Evolutionary conservation across 306 rosid genomes (phyloP).

Genomic region (Mimosa pudica): DNA sequence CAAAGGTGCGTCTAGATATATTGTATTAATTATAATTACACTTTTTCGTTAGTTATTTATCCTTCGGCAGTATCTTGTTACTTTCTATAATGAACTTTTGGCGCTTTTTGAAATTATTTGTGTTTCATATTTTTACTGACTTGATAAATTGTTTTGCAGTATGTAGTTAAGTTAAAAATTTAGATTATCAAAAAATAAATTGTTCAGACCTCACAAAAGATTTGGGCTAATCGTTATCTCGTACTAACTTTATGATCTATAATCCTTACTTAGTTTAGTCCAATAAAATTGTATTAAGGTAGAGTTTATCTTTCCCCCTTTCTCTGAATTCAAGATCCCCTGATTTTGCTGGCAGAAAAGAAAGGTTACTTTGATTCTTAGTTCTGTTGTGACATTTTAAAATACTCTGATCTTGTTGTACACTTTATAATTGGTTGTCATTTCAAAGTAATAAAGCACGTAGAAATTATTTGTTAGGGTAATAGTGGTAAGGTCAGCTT

Average conservation of each 20-base stretch:
- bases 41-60: neutral
- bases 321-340: conserved; percentile 5
- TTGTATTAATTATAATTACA: neutral
- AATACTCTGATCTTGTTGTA: neutral
- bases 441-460: neutral
- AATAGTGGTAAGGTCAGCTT: neutral
- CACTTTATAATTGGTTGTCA: neutral
- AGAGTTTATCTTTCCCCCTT: neutral
- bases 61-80: neutral
- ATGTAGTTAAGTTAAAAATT: neutral
- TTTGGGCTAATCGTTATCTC: conserved; percentile 8
- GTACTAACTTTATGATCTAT: neutral
- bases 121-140: neutral
- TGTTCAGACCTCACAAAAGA: neutral
- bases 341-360: neutral
- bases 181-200: conserved; percentile 16
- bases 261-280: conserved; percentile 12
- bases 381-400: neutral
- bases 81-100: neutral
- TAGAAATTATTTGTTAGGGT: neutral
- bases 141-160: neutral
- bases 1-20: conserved; percentile 61
- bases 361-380: neutral
- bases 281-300: neutral
- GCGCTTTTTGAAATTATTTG: neutral